These are phyloP conservation scores for Populus tremula DNA, from an alignment of 345 rosid genomes.

Conservation along the genomic window DNA sequence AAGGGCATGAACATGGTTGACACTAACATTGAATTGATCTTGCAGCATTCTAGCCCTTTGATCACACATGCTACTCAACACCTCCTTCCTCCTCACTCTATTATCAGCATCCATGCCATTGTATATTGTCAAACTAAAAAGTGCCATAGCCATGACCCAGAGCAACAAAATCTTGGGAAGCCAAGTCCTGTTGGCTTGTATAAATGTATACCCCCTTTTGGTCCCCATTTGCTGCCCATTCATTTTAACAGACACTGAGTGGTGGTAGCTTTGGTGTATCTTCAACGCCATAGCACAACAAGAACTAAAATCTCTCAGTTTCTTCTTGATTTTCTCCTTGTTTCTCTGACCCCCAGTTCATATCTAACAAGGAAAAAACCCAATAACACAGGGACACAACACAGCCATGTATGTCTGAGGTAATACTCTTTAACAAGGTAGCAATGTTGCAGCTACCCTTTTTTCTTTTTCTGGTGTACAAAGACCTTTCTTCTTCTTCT, in stretches of 20 bases:
- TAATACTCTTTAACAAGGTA: constrained; percentile 12
- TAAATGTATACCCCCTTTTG: constrained; percentile 64
- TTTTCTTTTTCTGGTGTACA: constrained; percentile 14
- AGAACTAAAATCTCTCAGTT: constrained; percentile 21
- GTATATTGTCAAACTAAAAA: constrained; percentile 45
- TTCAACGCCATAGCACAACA: constrained; percentile 48
- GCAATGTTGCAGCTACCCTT: constrained; percentile 19
- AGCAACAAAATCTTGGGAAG: constrained; percentile 54
- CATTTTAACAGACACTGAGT: constrained; percentile 59
- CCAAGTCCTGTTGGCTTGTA: constrained; percentile 65
- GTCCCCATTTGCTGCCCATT: constrained; percentile 51
- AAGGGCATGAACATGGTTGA: constrained; percentile 96
- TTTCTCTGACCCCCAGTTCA: constrained; percentile 45
- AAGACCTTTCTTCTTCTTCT: not conserved
- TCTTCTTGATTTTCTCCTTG: constrained; percentile 21
- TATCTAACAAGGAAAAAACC: constrained; percentile 41
- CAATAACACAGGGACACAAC: constrained; percentile 25
- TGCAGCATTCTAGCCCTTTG: constrained; percentile 96
- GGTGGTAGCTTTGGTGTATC: constrained; percentile 50
- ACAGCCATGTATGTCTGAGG: not conserved
- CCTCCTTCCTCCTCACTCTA: constrained; percentile 72
- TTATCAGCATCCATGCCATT: constrained; percentile 55
- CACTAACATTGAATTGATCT: constrained; percentile 95
- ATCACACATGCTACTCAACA: constrained; percentile 84
- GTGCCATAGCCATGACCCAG: constrained; percentile 52